These are phyloP conservation scores for Psophocarpus tetragonolobus DNA, from an alignment of 306 rosid species.

Conservation along the genomic window DNA sequence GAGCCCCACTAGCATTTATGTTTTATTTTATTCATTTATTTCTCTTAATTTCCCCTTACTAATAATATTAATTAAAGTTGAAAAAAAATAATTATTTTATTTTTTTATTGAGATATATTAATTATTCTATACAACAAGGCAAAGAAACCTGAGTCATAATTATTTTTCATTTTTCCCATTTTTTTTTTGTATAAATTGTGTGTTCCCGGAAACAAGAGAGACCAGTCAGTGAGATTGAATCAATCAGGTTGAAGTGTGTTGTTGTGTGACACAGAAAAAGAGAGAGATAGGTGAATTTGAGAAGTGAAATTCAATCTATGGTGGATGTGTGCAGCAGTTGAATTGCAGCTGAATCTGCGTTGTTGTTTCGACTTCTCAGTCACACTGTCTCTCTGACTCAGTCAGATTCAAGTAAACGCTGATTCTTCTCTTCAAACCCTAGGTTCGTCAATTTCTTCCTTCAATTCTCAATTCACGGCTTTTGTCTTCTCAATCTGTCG, in stretches of 20 bases:
- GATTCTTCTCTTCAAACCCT: constrained; percentile 50
- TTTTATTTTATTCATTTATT: not conserved
- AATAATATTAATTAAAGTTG: not conserved
- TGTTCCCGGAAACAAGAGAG: not conserved
- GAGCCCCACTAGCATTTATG: constrained; percentile 13
- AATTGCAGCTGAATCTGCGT: constrained; percentile 44
- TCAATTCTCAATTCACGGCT: not conserved
- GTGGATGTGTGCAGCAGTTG: constrained; percentile 2
- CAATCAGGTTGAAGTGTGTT: constrained; percentile 41
- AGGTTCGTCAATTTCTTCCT: constrained; percentile 30
- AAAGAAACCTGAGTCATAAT: not conserved
- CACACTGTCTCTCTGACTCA: constrained; percentile 12
- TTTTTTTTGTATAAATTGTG: not conserved
- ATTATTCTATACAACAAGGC: not conserved
- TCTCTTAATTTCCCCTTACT: too few relatives aligned
- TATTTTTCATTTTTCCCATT: not conserved
- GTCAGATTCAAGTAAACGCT: constrained; percentile 57
- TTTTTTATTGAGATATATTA: too few relatives aligned
- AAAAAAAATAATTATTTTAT: too few relatives aligned
- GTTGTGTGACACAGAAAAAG: constrained; percentile 38
- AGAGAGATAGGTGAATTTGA: not conserved
- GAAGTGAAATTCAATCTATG: not conserved
- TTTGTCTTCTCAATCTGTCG: not conserved
- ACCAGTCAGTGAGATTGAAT: constrained; percentile 52
- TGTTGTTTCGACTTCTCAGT: constrained; percentile 34